These are phyloP conservation scores for Calvatia gigantea DNA, from an alignment of 768 basidiomycete genomes.

Conservation along the genomic window DNA sequence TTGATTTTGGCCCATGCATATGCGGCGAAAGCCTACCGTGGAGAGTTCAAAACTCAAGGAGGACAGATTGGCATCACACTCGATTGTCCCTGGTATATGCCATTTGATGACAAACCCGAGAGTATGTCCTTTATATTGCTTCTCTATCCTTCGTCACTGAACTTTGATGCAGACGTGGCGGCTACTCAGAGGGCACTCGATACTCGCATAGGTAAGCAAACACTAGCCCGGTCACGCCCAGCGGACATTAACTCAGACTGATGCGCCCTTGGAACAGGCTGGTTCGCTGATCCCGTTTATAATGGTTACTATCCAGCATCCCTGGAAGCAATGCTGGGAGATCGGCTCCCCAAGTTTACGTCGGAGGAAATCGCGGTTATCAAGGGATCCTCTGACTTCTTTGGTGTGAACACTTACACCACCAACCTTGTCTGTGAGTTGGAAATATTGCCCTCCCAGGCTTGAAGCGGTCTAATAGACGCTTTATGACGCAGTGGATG, in stretches of 20 bases:
- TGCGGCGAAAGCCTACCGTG: conserved; percentile 61
- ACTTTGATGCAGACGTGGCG: too few species aligned
- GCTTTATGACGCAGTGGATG: conserved; percentile 37
- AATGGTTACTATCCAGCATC: conserved; percentile 55
- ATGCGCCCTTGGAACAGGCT: too few species aligned
- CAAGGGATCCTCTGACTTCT: conserved; percentile 63
- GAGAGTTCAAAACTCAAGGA: conserved; percentile 49
- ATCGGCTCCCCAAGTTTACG: conserved; percentile 51
- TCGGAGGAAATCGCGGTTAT: conserved; percentile 50
- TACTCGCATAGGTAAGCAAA: too few species aligned
- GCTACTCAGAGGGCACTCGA: too few species aligned
- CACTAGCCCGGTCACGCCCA: conserved; percentile 3
- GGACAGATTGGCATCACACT: conserved; percentile 73
- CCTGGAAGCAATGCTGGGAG: conserved; percentile 44
- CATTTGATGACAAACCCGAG: conserved; percentile 59
- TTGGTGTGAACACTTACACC: conserved; percentile 66
- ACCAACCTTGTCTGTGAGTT: conserved; percentile 55
- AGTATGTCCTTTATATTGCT: conserved; percentile 42
- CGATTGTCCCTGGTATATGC: conserved; percentile 63
- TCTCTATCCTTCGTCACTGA: neutral
- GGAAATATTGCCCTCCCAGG: too few species aligned
- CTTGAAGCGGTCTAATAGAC: too few species aligned
- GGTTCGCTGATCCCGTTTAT: conserved; percentile 47
- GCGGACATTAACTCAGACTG: too few species aligned
- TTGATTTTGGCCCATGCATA: conserved; percentile 68